Base-by-base conservation (phyloP, 441 rosid species). In the Jatropha podagrica region DNA sequence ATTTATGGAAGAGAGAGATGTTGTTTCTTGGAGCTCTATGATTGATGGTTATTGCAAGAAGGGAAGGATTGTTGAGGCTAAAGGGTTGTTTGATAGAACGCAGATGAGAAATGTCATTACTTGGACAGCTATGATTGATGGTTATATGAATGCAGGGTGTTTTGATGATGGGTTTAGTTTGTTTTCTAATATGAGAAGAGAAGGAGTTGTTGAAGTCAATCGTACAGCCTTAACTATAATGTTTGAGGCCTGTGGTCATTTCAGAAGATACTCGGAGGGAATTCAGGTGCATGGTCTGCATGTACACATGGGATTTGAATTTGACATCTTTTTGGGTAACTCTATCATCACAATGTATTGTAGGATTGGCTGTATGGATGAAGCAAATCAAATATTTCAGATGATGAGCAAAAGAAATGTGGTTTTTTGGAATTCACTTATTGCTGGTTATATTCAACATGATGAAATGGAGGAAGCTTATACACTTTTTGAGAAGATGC, bases 51-150 rank as follows among this genome's bases (percentile, higher is more conserved):
- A 81, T 71, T 89, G 94, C 82, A 92, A 87, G 82, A 81, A 82
- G 63, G 89, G 91, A 61, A 82, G 76, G 60, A 41, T 91, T 68
- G 54, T 54, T 61, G 85, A 86, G 59, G 97, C 94, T 70, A 85
- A 86, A 77, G 74, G 72, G 13, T 27, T 91, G 51, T 89, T 92
- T 76, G 86, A 88, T 73, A 27, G 42, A 62, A 89, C 87, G 89
- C 68, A 78, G 3, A 84, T 85, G 82, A 89, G 73, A 79, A 91
- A 91, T 85, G 92, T 91, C 65, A 84, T 92, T 75, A 80, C 92
- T 79, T 92, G 96, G 96, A 89, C 94, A 6, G 79, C 93, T 48
- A 88, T 92, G 91, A 88, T 92, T 61, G 81, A 88, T 85, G 97
- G 96, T 32, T 89, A 88, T 77, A 77, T 92, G 80, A 87, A 88